These are phyloP conservation scores for Tuber magnatum DNA, from an alignment of 495 filamentous ascomycete genomes.

Conservation along the genomic window DNA sequence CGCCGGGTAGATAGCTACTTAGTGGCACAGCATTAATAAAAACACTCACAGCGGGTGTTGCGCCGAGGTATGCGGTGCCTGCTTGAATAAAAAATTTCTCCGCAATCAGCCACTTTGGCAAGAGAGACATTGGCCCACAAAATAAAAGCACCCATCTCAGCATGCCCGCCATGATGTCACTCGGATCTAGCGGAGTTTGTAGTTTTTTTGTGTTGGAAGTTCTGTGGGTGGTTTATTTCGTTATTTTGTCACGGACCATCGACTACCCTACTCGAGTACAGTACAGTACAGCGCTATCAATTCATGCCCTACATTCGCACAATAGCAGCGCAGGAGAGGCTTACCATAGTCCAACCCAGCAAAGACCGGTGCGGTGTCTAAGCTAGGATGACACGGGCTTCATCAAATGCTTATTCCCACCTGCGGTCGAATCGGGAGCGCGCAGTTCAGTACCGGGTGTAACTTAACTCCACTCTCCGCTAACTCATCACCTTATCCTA, in stretches of 20 bases:
- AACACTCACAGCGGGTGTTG: background rate
- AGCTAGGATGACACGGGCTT: background rate
- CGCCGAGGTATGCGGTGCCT: background rate
- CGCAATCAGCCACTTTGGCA: background rate
- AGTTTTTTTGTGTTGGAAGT: background rate
- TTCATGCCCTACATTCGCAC: background rate
- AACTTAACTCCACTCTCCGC: background rate
- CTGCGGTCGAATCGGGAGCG: background rate
- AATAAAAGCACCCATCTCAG: background rate
- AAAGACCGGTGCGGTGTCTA: background rate
- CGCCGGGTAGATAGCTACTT: background rate
- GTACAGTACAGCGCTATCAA: background rate
- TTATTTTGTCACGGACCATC: background rate
- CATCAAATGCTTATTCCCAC: background rate
- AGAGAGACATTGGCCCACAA: background rate
- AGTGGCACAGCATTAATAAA: background rate
- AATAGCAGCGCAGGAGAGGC: background rate
- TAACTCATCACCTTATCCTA: background rate
- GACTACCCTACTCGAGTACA: background rate
- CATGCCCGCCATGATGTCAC: background rate
- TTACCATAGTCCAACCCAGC: background rate
- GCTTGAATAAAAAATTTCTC: background rate
- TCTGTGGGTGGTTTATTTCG: background rate
- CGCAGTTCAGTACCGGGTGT: background rate
- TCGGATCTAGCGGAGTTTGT: background rate